Percentiles rank a stretch among this genome's conserved stretches.
phyloP scores from a whole-genome alignment of 2,329 filamentous ascomycete genomes.

The Aspergillus sp. region DNA sequence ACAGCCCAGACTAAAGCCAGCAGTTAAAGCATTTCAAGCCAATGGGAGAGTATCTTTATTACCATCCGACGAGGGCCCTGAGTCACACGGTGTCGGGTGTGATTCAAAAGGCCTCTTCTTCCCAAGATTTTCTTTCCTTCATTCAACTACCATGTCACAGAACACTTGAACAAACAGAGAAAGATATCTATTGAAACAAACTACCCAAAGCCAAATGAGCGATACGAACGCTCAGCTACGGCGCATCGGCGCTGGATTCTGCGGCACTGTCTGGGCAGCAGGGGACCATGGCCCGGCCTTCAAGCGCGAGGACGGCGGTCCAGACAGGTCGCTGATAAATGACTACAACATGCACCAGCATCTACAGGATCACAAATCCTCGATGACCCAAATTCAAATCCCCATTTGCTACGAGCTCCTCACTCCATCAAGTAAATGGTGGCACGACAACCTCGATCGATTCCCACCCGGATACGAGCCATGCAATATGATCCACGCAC shows the following conservation, averaged over 20 bases:
- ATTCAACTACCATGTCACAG: too few species aligned
- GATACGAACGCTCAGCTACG: background rate
- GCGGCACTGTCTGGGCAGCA: constrained; percentile 34
- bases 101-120: too few species aligned
- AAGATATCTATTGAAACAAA: background rate
- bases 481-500: constrained; percentile 36
- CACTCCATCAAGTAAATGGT: constrained; percentile 27
- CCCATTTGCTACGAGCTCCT: constrained; percentile 30
- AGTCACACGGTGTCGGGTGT: too few species aligned
- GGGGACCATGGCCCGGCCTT: constrained; percentile 20
- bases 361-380: constrained; percentile 12
- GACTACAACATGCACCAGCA: constrained; percentile 33
- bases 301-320: constrained; percentile 38
- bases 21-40: too few species aligned
- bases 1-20: too few species aligned
- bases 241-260: constrained; percentile 31
- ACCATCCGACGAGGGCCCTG: too few species aligned
- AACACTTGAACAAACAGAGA: too few species aligned
- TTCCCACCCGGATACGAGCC: constrained; percentile 31
- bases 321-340: constrained; percentile 27
- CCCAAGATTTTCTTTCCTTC: too few species aligned
- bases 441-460: constrained; percentile 17
- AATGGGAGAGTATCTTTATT: too few species aligned
- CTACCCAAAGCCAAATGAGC: background rate
- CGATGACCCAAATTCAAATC: constrained; percentile 17